These are phyloP conservation scores for Mycena citricolor DNA, from an alignment of 1,284 basidiomycete genomes.

Conservation along the genomic window DNA sequence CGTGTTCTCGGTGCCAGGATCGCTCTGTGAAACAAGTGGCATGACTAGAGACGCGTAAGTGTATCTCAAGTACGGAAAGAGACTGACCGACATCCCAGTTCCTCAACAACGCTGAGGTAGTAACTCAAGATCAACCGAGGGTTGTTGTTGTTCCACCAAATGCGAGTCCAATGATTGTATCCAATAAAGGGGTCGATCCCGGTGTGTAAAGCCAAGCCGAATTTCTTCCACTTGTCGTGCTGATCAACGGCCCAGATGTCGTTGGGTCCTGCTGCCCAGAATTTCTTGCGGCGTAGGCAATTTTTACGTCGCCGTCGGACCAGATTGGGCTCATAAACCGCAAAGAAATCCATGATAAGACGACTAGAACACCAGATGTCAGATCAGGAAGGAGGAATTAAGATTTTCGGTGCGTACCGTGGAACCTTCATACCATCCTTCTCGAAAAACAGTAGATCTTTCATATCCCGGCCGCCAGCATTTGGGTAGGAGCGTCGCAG, in stretches of 20 bases:
- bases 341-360: constrained; percentile 12
- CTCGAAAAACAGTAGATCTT: constrained; percentile 20
- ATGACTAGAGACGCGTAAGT: constrained; percentile 29
- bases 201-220: constrained; percentile 37
- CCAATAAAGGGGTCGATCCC: constrained; percentile 36
- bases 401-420: constrained; percentile 10
- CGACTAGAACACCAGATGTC: constrained; percentile 6
- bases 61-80: neutral
- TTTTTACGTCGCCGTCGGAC: constrained; percentile 16
- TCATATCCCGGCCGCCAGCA: constrained; percentile 25
- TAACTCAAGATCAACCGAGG: constrained; percentile 34
- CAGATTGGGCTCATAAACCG: constrained; percentile 22
- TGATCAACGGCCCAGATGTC: constrained; percentile 34
- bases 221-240: constrained; percentile 40
- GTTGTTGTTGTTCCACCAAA: constrained; percentile 44
- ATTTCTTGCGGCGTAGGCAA: constrained; percentile 28
- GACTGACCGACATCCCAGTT: constrained; percentile 25
- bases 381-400: too few relatives aligned
- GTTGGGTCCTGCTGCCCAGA: constrained; percentile 39
- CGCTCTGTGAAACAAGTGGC: constrained; percentile 38
- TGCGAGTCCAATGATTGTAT: constrained; percentile 33
- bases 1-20: constrained; percentile 39
- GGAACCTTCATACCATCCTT: constrained; percentile 22
- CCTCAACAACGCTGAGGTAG: constrained; percentile 28
- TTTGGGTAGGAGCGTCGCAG: constrained; percentile 22